These are phyloP conservation scores for Quercus tomentella DNA, from an alignment of 331 rosid genomes.

Conservation along the genomic window DNA sequence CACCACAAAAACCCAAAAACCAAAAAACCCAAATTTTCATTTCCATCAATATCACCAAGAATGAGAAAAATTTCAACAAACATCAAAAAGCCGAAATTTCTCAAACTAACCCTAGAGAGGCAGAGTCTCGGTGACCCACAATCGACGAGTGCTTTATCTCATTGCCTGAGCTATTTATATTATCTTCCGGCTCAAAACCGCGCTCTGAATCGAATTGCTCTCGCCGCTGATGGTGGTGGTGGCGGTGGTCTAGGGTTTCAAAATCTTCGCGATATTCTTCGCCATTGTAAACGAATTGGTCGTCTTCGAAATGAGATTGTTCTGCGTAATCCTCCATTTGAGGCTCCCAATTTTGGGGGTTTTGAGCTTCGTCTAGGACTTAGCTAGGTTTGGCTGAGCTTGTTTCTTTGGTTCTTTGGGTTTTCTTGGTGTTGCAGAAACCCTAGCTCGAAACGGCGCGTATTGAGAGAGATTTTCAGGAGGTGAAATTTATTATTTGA, in stretches of 20 bases:
- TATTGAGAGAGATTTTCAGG: too few relatives aligned
- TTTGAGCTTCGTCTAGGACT: neutral
- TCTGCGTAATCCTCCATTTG: slow-evolving; percentile 34
- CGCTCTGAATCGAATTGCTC: slow-evolving; percentile 15
- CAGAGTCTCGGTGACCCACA: slow-evolving; percentile 26
- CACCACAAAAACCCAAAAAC: slow-evolving; percentile 6
- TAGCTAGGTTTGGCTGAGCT: too few relatives aligned
- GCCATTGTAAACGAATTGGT: slow-evolving; percentile 20
- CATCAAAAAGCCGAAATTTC: neutral
- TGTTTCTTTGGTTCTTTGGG: neutral
- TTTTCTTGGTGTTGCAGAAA: neutral
- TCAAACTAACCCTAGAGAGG: slow-evolving; percentile 48
- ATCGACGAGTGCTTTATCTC: slow-evolving; percentile 21
- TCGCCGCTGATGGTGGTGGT: neutral
- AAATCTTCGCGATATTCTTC: slow-evolving; percentile 1
- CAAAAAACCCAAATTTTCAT: neutral
- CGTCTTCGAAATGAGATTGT: slow-evolving; percentile 14
- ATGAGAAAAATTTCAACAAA: neutral
- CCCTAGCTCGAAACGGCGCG: slow-evolving; percentile 12
- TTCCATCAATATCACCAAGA: neutral
- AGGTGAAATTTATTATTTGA: too few relatives aligned
- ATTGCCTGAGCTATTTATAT: slow-evolving; percentile 16
- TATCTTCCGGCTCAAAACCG: slow-evolving; percentile 2
- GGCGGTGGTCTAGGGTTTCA: neutral
- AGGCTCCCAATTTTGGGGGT: neutral